Percentiles rank a stretch among this genome's conserved stretches.
phyloP scores from a whole-genome alignment of 306 rosid genomes.

The Quercus wislizeni region DNA sequence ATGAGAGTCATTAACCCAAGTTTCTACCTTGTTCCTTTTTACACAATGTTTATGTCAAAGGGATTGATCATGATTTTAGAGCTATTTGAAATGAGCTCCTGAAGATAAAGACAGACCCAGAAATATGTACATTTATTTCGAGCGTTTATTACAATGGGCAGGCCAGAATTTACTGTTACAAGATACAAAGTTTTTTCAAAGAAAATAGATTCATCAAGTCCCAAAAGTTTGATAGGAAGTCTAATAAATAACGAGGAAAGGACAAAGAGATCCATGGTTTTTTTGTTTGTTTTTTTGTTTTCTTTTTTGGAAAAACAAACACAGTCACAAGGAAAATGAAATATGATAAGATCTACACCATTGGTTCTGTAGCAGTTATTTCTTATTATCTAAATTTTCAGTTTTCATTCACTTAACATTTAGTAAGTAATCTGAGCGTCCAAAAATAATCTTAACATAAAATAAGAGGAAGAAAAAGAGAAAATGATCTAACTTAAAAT shows the following conservation, averaged over 20 bases:
- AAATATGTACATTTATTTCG: neutral
- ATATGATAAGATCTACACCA: no score
- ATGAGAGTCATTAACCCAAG: no score
- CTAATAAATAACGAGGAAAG: neutral
- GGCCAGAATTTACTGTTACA: neutral
- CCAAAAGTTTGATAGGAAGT: neutral
- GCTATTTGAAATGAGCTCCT: neutral
- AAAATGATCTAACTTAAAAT: no score
- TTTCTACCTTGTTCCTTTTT: neutral
- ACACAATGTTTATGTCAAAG: slow-evolving; percentile 31
- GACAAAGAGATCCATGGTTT: neutral
- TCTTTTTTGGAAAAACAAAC: no score
- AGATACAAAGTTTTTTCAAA: neutral
- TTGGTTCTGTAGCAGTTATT: no score
- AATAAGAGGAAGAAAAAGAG: no score
- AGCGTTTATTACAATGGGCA: neutral
- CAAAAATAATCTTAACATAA: no score
- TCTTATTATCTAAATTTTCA: no score
- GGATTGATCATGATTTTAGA: slow-evolving; percentile 13
- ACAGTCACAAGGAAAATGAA: no score
- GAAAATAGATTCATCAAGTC: neutral
- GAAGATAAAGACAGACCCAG: neutral
- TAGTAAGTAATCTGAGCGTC: no score
- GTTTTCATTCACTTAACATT: no score
- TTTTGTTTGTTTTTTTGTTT: no score